Evolutionary conservation across 2,329 filamentous ascomycete species (phyloP).

Genomic region (Paraphoma chrysanthemicola): DNA sequence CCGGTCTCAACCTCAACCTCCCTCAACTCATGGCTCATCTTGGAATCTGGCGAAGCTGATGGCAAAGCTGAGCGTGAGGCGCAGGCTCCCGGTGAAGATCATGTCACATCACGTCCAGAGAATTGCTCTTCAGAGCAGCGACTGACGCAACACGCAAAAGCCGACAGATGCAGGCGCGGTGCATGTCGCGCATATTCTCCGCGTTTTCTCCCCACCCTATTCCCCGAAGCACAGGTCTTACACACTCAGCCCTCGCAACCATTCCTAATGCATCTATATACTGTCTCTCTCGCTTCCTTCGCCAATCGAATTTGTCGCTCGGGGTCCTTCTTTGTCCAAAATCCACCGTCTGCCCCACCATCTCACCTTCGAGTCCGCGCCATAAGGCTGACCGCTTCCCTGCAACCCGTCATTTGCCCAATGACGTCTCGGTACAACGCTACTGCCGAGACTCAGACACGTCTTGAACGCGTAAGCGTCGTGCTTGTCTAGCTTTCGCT

Average conservation of each 20-base stretch:
- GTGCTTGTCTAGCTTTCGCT: neutral
- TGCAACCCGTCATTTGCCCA: slow-evolving; percentile 13
- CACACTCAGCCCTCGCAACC: neutral
- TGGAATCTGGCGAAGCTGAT: neutral
- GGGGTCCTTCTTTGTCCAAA: neutral
- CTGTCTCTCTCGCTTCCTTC: neutral
- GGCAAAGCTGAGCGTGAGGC: neutral
- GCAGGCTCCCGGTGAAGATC: neutral
- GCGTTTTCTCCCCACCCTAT: slow-evolving; percentile 27
- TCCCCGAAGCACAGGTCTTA: slow-evolving; percentile 20
- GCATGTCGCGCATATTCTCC: slow-evolving; percentile 8
- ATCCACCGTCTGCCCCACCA: neutral
- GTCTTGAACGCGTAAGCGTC: slow-evolving; percentile 21
- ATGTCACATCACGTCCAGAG: neutral
- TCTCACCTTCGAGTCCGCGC: neutral
- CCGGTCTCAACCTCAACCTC: neutral
- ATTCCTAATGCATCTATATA: neutral
- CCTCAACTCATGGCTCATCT: neutral
- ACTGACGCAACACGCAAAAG: slow-evolving; percentile 6
- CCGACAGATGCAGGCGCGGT: slow-evolving; percentile 10
- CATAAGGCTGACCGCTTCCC: slow-evolving; percentile 17
- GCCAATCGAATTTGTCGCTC: neutral
- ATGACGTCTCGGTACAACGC: slow-evolving; percentile 5
- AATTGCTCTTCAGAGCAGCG: neutral
- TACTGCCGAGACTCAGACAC: slow-evolving; percentile 10